A percentile compares a stretch with the other conserved stretches of the same genome.
Conservation (phyloP, 2,329 filamentous ascomycete species). For the Periglandula ipomoeae region DNA sequence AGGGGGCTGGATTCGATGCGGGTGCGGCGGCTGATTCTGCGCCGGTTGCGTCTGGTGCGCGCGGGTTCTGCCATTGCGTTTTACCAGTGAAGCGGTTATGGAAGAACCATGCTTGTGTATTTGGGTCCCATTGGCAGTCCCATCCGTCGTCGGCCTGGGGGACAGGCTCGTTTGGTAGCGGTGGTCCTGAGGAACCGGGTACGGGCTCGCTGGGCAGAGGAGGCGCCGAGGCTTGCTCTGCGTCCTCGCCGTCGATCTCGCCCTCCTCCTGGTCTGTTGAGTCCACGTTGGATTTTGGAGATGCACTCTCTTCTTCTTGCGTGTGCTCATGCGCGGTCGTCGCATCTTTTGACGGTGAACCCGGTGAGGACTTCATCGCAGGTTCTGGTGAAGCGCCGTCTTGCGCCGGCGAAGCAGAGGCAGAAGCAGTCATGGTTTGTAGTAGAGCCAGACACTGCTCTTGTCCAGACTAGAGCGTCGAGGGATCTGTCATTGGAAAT, state of each 20-base stretch:
- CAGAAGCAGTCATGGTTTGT: conserved; percentile 6
- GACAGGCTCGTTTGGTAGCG: conserved; percentile 32
- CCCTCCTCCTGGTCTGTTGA: conserved; percentile 4
- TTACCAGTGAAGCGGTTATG: conserved; percentile 69
- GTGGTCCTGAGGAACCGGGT: conserved; percentile 21
- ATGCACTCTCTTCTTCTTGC: background rate
- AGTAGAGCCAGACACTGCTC: conserved; percentile 1
- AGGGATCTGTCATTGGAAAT: conserved; percentile 23
- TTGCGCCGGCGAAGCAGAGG: background rate
- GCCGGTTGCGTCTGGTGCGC: conserved; percentile 38
- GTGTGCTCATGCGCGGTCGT: background rate
- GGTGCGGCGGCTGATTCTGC: background rate
- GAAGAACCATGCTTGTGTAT: conserved; percentile 67
- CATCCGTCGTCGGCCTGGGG: conserved; percentile 62
- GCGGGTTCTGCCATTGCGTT: conserved; percentile 81
- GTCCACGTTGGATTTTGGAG: background rate
- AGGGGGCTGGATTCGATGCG: conserved; percentile 25
- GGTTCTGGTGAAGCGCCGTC: conserved; percentile 7
- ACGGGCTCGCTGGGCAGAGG: conserved; percentile 27
- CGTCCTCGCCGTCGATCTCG: conserved; percentile 4
- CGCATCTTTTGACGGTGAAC: conserved; percentile 7
- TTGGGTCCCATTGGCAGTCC: conserved; percentile 69
- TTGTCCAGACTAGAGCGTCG: conserved; percentile 4
- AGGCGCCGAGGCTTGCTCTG: conserved; percentile 8
- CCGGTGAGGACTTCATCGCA: conserved; percentile 8